A percentile compares a stretch with the other conserved stretches of the same genome.
Conservation (phyloP, 768 basidiomycete genomes). For the Dioszegia hungarica region DNA sequence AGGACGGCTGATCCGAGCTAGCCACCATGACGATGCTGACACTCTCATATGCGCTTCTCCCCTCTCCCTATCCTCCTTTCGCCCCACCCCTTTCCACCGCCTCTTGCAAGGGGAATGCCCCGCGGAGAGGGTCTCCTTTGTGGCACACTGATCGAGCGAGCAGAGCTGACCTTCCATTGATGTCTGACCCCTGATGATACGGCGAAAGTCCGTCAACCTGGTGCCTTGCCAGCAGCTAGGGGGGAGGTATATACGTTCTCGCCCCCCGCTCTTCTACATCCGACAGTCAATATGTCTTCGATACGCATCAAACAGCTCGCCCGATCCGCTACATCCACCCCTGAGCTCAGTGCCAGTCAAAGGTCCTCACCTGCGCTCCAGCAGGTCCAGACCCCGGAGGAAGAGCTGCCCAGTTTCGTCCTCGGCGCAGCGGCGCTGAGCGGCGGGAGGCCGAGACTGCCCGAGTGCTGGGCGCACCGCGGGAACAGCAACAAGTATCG, state of each 20-base stretch:
- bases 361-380: not conserved
- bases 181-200: not conserved
- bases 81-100: not conserved
- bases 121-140: no score
- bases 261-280: no score
- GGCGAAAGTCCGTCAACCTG: no score
- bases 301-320: no score
- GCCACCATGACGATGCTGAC: no score
- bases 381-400: not conserved
- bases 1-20: no score
- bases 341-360: not conserved
- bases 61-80: not conserved
- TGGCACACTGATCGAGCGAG: not conserved
- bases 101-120: no score
- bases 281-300: not conserved
- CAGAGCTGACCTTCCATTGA: not conserved
- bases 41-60: no score
- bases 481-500: slow-evolving; percentile 65
- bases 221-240: no score
- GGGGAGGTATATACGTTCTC: no score
- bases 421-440: not conserved
- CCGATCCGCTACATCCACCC: not conserved
- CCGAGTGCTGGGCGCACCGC: slow-evolving; percentile 78
- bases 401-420: not conserved
- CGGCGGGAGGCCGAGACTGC: not conserved